A percentile compares a stretch with the other conserved stretches of the same genome.
phyloP scores from a whole-genome alignment of 331 rosid genomes.

The Malus hybrid region DNA sequence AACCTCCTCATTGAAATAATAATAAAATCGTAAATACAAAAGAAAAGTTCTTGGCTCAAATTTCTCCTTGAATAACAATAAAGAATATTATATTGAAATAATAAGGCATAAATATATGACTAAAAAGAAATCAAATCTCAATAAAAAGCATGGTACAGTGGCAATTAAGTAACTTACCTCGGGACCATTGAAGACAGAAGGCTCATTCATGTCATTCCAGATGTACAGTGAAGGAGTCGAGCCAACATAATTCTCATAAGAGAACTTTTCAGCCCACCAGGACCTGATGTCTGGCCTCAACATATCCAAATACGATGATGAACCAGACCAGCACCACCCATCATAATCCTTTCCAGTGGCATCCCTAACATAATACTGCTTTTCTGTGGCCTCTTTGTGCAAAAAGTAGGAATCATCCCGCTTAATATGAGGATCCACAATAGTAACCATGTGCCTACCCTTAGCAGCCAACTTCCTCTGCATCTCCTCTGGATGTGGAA shows the following conservation, averaged over 20 bases:
- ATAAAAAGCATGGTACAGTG: not conserved
- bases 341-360: conserved; percentile 64
- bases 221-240: conserved; percentile 89
- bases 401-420: conserved; percentile 54
- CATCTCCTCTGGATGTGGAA: conserved; percentile 96
- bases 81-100: not conserved
- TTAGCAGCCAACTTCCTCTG: conserved; percentile 71
- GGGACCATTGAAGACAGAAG: conserved; percentile 97
- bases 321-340: conserved; percentile 99
- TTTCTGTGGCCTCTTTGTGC: conserved; percentile 78
- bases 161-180: conserved; percentile 52
- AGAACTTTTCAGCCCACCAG: conserved; percentile 89
- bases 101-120: not conserved
- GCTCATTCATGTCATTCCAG: conserved; percentile 99
- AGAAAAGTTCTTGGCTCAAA: not conserved
- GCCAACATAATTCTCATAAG: conserved; percentile 63
- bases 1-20: not conserved
- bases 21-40: not conserved
- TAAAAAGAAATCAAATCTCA: not conserved
- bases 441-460: conserved; percentile 90
- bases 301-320: conserved; percentile 77
- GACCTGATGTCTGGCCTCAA: conserved; percentile 73
- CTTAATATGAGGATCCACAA: conserved; percentile 96
- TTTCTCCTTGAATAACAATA: not conserved
- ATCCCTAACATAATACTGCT: conserved; percentile 90